These are phyloP conservation scores for Cordyceps cateniannulata DNA, from an alignment of 2,329 filamentous ascomycete species.

Conservation along the genomic window DNA sequence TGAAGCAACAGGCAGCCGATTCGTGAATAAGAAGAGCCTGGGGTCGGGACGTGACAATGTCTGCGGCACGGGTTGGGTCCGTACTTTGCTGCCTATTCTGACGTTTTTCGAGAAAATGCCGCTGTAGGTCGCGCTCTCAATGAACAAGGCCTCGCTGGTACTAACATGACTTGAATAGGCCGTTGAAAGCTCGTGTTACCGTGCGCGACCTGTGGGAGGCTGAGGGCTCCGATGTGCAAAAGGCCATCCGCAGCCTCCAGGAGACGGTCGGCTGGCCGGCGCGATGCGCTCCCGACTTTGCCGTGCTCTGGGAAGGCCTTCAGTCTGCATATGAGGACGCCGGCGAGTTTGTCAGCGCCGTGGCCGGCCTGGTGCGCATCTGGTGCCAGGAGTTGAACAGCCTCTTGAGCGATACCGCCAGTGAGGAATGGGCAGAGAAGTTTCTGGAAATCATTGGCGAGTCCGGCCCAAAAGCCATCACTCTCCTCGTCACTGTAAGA, in stretches of 20 bases:
- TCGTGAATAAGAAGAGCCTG: neutral
- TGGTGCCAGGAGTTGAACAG: constrained; percentile 33
- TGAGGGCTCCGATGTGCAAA: constrained; percentile 26
- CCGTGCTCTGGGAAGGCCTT: constrained; percentile 32
- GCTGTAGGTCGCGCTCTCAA: neutral
- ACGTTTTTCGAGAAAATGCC: neutral
- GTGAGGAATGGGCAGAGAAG: constrained; percentile 35
- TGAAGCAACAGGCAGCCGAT: neutral
- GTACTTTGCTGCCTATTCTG: neutral
- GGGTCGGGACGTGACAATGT: no score
- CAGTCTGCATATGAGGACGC: constrained; percentile 34
- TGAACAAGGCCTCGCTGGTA: neutral
- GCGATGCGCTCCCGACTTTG: constrained; percentile 36
- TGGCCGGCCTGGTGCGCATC: constrained; percentile 31
- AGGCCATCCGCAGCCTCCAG: constrained; percentile 25
- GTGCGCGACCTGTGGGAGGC: constrained; percentile 39
- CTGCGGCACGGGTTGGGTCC: neutral
- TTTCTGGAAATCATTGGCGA: constrained; percentile 31
- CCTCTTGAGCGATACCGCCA: constrained; percentile 34
- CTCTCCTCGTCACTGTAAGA: constrained; percentile 31
- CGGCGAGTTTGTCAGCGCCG: constrained; percentile 27
- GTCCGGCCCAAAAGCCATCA: constrained; percentile 20
- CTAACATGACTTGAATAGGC: constrained; percentile 22
- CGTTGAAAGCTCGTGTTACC: constrained; percentile 35
- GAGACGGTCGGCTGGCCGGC: constrained; percentile 33